phyloP scores from a whole-genome alignment of 148 eudicot species.

The Chenopodium quinoa region DNA sequence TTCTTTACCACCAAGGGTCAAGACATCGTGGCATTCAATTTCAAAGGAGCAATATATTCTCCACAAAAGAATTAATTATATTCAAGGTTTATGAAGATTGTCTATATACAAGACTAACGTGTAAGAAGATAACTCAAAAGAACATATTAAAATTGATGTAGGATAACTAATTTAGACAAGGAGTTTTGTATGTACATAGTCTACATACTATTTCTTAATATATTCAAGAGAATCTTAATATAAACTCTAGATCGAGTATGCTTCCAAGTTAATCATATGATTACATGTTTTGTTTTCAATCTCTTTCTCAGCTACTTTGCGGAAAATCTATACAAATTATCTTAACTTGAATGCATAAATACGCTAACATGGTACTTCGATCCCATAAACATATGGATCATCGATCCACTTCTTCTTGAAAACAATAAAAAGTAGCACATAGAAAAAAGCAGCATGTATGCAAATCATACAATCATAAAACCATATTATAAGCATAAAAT shows the following conservation, averaged over 20 bases:
- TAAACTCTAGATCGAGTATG: slow-evolving; percentile 9
- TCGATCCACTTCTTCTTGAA: neutral
- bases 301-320: slow-evolving; percentile 8
- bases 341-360: neutral
- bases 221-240: neutral
- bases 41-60: no score
- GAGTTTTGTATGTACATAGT: neutral
- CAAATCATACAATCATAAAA: neutral
- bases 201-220: neutral
- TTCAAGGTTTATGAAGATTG: no score
- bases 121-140: neutral
- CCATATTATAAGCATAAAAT: neutral
- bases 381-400: slow-evolving; percentile 6
- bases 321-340: slow-evolving; percentile 2
- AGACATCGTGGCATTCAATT: no score
- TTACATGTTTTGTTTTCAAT: slow-evolving; percentile 10
- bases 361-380: slow-evolving; percentile 13
- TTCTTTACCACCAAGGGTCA: no score
- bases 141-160: neutral
- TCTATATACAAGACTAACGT: neutral
- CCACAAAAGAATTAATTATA: no score
- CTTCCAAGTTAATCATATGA: slow-evolving; percentile 16
- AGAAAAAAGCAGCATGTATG: neutral
- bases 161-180: neutral
- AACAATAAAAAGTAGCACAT: neutral